Conservation (phyloP, 106 monocot genomes). For the Alisma plantagoaquatica region DNA sequence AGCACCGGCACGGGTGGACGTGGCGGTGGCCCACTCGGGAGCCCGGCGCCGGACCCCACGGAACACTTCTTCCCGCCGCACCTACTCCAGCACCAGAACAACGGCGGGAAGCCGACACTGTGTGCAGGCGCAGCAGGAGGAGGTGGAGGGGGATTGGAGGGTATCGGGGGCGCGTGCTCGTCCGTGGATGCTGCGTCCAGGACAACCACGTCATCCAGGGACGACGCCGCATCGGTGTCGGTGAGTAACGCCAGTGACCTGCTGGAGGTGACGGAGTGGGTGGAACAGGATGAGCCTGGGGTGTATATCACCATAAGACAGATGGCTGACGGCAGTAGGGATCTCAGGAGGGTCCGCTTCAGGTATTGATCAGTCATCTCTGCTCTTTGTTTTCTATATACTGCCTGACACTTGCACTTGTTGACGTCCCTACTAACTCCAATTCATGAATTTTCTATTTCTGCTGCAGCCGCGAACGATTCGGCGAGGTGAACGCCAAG, state of each 20-base stretch:
- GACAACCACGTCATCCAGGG: conserved; percentile 69
- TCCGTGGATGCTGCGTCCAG: conserved; percentile 59
- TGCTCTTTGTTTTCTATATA: no score
- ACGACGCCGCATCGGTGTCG: conserved; percentile 56
- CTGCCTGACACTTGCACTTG: no score
- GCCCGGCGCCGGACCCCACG: conserved; percentile 58
- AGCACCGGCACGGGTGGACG: no score
- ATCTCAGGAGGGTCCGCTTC: conserved; percentile 87
- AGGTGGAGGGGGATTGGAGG: no score
- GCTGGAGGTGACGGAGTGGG: conserved; percentile 78
- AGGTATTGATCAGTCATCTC: no score
- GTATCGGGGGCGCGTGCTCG: conserved; percentile 14
- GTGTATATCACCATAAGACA: conserved; percentile 85
- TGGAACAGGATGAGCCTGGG: conserved; percentile 91
- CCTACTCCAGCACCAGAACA: conserved; percentile 22
- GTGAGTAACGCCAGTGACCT: conserved; percentile 64
- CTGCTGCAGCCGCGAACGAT: conserved; percentile 84
- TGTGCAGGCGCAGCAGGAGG: no score
- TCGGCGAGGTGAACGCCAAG: conserved; percentile 88
- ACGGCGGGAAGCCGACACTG: no score
- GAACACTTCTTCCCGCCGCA: conserved; percentile 47
- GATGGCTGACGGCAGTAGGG: conserved; percentile 68
- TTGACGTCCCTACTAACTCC: no score
- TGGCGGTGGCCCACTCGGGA: no score
- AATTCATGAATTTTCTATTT: no score